A percentile compares a stretch with the other conserved stretches of the same genome.
These are phyloP conservation scores for Aspergillus sp. DNA, from an alignment of 2,329 filamentous ascomycete genomes.

Conservation along the genomic window DNA sequence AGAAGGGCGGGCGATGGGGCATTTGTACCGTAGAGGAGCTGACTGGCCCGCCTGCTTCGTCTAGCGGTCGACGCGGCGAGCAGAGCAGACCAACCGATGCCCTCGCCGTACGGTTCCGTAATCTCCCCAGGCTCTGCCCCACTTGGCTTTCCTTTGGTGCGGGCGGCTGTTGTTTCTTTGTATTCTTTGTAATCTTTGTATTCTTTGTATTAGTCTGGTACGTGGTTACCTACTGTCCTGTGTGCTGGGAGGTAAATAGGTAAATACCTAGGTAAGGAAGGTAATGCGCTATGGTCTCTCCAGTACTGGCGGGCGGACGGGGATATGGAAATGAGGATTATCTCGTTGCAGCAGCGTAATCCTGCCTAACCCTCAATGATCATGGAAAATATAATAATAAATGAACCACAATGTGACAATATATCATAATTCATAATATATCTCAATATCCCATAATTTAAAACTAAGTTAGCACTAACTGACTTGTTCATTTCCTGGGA, in stretches of 20 bases:
- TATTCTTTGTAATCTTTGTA: not conserved
- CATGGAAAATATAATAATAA: too few relatives aligned
- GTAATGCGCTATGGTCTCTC: not conserved
- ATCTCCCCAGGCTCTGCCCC: conserved; percentile 16
- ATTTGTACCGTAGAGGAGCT: conserved; percentile 37
- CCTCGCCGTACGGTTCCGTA: conserved; percentile 16
- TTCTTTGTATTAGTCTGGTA: too few relatives aligned
- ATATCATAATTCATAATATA: too few relatives aligned
- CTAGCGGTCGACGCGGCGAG: conserved; percentile 17
- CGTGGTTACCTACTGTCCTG: too few relatives aligned
- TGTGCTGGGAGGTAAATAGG: too few relatives aligned
- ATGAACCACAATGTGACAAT: too few relatives aligned
- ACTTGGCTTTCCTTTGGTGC: conserved; percentile 9
- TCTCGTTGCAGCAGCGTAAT: not conserved
- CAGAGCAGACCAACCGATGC: conserved; percentile 17
- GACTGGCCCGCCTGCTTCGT: conserved; percentile 25
- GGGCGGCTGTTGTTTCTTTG: not conserved
- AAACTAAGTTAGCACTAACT: not conserved
- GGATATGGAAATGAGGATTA: not conserved
- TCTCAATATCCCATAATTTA: too few relatives aligned
- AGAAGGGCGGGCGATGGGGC: conserved; percentile 40
- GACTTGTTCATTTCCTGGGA: not conserved
- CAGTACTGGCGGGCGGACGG: too few relatives aligned
- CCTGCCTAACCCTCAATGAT: not conserved
- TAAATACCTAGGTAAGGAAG: too few relatives aligned